Percentiles rank a stretch among this genome's conserved stretches.
Evolutionary conservation across 306 rosid genomes (phyloP).

Genomic region (Biancaea sappan): DNA sequence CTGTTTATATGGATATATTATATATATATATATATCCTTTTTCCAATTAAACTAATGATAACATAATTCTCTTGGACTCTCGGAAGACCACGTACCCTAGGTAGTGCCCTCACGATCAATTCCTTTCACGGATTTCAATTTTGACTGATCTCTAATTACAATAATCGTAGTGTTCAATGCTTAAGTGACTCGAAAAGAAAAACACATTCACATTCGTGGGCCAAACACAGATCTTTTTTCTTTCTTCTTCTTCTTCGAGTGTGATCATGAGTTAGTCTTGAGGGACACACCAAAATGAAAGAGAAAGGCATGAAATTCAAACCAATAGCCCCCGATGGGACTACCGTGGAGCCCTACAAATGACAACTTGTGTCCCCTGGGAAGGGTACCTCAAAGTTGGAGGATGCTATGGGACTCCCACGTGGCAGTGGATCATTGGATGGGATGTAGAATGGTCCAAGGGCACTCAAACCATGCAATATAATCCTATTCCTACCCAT

Average conservation of each 20-base stretch:
- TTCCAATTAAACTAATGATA: background rate
- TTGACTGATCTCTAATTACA: too few relatives aligned
- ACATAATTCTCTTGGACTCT: too few relatives aligned
- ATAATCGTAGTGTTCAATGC: too few relatives aligned
- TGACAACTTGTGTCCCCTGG: constrained; percentile 48
- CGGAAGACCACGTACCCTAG: too few relatives aligned
- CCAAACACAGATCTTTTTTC: background rate
- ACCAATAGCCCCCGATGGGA: constrained; percentile 17
- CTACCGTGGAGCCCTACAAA: constrained; percentile 39
- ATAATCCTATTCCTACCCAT: too few relatives aligned
- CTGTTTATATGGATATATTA: background rate
- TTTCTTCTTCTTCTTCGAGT: background rate
- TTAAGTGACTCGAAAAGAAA: background rate
- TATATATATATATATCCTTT: too few relatives aligned
- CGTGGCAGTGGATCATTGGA: constrained; percentile 35
- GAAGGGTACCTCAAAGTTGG: constrained; percentile 30
- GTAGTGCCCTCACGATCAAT: constrained; percentile 33
- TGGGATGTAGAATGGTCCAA: constrained; percentile 42
- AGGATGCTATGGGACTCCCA: constrained; percentile 23
- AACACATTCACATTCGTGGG: background rate
- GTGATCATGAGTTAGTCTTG: background rate
- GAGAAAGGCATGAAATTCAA: constrained; percentile 7
- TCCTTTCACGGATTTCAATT: constrained; percentile 32
- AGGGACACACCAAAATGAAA: constrained; percentile 22
- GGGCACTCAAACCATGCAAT: constrained; percentile 36